phyloP scores from a whole-genome alignment of 441 rosid species.

The Syzygium malaccense region DNA sequence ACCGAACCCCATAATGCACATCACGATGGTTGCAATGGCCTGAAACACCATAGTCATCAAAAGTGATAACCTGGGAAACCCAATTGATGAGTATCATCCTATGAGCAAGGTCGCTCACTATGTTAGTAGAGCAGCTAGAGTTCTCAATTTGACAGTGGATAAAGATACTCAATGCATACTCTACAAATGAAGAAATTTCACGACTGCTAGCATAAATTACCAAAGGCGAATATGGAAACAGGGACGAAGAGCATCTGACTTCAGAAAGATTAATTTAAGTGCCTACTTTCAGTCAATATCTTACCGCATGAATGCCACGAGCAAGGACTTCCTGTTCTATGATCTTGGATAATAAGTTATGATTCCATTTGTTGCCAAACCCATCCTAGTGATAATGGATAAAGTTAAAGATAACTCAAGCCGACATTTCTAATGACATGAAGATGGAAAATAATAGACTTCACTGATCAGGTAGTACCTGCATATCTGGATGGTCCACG shows the following conservation, averaged over 20 bases:
- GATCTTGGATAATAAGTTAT: conserved; percentile 39
- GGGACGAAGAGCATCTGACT: background rate
- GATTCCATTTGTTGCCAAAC: conserved; percentile 66
- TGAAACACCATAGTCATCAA: conserved; percentile 74
- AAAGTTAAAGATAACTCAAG: background rate
- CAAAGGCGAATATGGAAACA: background rate
- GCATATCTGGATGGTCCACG: conserved; percentile 63
- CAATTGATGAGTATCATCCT: background rate
- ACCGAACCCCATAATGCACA: conserved; percentile 68
- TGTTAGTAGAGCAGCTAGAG: background rate
- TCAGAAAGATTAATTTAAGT: background rate
- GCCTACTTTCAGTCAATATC: background rate
- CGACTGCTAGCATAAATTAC: background rate
- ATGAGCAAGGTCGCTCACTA: background rate
- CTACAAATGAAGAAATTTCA: background rate
- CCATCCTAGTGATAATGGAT: conserved; percentile 57
- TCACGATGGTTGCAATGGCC: conserved; percentile 88
- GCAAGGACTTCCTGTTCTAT: conserved; percentile 53
- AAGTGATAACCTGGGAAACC: conserved; percentile 59
- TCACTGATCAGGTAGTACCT: conserved; percentile 34
- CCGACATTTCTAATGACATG: background rate
- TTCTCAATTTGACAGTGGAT: background rate
- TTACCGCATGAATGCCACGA: conserved; percentile 46
- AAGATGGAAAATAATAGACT: background rate
- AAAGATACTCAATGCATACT: background rate